Evolutionary conservation across 2,329 filamentous ascomycete genomes (phyloP).

Genomic region (Hirsutella rhossiliensis): DNA sequence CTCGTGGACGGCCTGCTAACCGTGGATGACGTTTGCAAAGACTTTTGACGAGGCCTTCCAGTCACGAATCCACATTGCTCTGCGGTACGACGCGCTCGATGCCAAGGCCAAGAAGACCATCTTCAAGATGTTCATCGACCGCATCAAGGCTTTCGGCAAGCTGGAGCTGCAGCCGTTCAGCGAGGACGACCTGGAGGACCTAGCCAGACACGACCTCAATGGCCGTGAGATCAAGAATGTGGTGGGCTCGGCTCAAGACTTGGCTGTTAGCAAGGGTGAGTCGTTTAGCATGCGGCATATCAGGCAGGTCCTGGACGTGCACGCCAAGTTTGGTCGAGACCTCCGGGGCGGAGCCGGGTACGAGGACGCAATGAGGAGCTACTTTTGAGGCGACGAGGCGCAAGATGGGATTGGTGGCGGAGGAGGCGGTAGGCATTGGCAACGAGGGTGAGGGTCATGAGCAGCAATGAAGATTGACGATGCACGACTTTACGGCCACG

Average conservation of each 20-base stretch:
- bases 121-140: constrained; percentile 74
- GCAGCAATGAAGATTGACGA: too few species aligned
- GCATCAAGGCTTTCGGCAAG: constrained; percentile 54
- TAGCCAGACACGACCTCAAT: constrained; percentile 55
- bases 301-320: constrained; percentile 70
- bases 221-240: constrained; percentile 76
- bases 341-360: constrained; percentile 72
- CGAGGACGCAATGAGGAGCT: constrained; percentile 73
- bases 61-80: constrained; percentile 72
- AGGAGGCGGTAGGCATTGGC: too few species aligned
- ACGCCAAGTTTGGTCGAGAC: constrained; percentile 72
- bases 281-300: constrained; percentile 69
- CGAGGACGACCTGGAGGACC: constrained; percentile 52
- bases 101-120: constrained; percentile 63
- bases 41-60: constrained; percentile 90
- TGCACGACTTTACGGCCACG: too few species aligned
- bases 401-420: too few species aligned
- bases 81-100: constrained; percentile 67
- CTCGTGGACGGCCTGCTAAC: background rate
- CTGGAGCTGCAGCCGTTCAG: constrained; percentile 47
- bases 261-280: constrained; percentile 65
- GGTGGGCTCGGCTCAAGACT: constrained; percentile 68
- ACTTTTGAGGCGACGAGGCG: constrained; percentile 37
- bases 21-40: constrained; percentile 16
- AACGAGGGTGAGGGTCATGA: background rate